phyloP scores from a whole-genome alignment of 495 filamentous ascomycete genomes.

The Neurospora hispaniola region DNA sequence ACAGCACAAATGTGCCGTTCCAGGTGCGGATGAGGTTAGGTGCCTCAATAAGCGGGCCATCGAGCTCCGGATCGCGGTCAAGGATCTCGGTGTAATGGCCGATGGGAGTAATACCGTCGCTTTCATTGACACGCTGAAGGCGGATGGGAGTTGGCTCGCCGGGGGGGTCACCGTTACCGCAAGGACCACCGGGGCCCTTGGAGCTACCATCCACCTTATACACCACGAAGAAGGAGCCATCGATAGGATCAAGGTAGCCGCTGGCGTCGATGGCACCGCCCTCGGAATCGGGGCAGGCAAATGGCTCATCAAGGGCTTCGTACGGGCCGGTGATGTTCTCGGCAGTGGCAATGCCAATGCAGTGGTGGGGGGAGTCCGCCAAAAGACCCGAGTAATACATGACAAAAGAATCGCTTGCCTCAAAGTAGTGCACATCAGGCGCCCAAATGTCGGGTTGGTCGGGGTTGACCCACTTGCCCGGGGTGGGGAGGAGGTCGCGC shows the following conservation, averaged over 20 bases:
- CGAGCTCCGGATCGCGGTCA: conserved; percentile 37
- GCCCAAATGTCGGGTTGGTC: conserved; percentile 32
- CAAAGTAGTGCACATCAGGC: conserved; percentile 32
- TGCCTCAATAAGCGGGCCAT: conserved; percentile 52
- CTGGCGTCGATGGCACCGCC: conserved; percentile 50
- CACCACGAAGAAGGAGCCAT: conserved; percentile 43
- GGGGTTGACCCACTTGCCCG: conserved; percentile 17
- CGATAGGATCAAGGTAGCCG: conserved; percentile 37
- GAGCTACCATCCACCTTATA: conserved; percentile 55
- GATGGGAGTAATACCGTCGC: conserved; percentile 41
- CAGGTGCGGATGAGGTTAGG: conserved; percentile 39
- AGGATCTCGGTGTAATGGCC: conserved; percentile 44
- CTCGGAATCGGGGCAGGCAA: conserved; percentile 37
- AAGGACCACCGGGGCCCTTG: conserved; percentile 44
- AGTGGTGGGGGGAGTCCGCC: conserved; percentile 31
- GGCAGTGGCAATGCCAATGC: conserved; percentile 41
- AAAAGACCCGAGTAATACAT: conserved; percentile 48
- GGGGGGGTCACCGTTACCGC: conserved; percentile 40
- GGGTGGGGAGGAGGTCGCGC: conserved; percentile 19
- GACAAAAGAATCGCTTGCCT: conserved; percentile 34
- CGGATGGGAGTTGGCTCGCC: conserved; percentile 46
- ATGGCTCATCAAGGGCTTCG: conserved; percentile 26
- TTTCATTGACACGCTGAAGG: conserved; percentile 40
- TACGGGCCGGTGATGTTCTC: conserved; percentile 41
- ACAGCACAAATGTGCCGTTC: conserved; percentile 45